Evolutionary conservation across 495 filamentous ascomycete genomes (phyloP), one percentile per base, ranked within the genome.

Genomic region (Pseudoneurospora amorphoporcata): DNA sequence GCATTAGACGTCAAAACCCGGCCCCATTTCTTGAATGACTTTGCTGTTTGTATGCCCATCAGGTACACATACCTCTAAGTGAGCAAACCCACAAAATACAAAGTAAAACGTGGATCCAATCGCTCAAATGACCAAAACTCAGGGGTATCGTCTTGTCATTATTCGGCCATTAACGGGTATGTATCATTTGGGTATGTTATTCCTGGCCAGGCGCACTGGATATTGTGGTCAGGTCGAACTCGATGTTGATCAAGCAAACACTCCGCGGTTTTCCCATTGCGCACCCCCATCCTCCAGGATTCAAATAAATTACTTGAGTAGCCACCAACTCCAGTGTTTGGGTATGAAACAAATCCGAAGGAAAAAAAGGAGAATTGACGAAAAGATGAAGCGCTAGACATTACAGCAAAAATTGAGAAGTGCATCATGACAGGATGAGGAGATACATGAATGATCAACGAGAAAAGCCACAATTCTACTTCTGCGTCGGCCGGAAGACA

Each of bases 401-500:
- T 65, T 35, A 65, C 10, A 58, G 9, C 29, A 58, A 14, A 29
- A 8, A 35, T 65, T 35, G 37, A 29, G 32, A 5, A 29, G 47
- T 58, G 47, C 47, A 58, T 29, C 19, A 58, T 23, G 9, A 53
- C 3, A 23, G 2, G 23, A 58, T 14, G 47, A 53, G 3, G 9
- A 58, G 19, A 29, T 58, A 12, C 47, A 58, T 58, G 4, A 5
- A 5, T 5, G 19, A 3, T 14, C 19, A 14, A 29, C 10, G 19
- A 4, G 0, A 19, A 47, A 32, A 35, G 29, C 53, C 53, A 32
- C 53, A 35, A 6, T 65, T 17, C 14, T 37, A 65, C 29, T 65
- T 65, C 53, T 35, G 53, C 17, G 29, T 6, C 29, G 78, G 78
- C 65, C 75, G 74, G 76, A 84, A 86, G 19, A 86, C 83, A 40